A percentile compares a stretch with the other conserved stretches of the same genome.
Conservation (phyloP, 192 early-diverging fungal species). For the Coemansia sp. region DNA sequence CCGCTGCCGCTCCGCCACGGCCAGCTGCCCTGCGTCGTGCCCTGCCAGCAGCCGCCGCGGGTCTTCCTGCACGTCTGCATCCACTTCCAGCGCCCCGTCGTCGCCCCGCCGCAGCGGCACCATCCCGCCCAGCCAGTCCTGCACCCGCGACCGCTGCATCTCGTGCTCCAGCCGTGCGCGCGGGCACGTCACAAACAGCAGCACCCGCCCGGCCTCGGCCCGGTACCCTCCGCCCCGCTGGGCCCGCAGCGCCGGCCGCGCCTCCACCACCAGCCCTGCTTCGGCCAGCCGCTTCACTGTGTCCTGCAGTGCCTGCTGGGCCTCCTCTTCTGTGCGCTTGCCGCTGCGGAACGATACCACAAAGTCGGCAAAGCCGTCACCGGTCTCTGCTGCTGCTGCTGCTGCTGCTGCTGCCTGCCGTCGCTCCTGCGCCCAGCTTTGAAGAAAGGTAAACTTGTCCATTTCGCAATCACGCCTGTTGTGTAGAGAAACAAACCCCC, state of each 20-base stretch:
- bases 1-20: conserved; percentile 35
- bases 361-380: conserved; percentile 36
- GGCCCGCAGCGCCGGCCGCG: conserved; percentile 54
- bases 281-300: conserved; percentile 56
- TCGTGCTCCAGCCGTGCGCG: conserved; percentile 54
- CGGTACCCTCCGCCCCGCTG: conserved; percentile 2
- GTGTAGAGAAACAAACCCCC: too few relatives aligned
- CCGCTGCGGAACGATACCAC: conserved; percentile 33
- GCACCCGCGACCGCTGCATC: conserved; percentile 52
- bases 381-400: background rate
- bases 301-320: conserved; percentile 52
- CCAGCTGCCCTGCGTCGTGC: conserved; percentile 11
- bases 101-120: conserved; percentile 32
- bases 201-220: conserved; percentile 42
- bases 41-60: conserved; percentile 28
- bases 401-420: conserved; percentile 2
- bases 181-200: conserved; percentile 69
- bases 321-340: conserved; percentile 3
- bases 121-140: conserved; percentile 74
- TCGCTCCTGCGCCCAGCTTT: conserved; percentile 34
- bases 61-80: conserved; percentile 33
- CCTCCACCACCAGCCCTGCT: conserved; percentile 64
- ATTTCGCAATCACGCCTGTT: too few relatives aligned
- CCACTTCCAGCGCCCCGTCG: conserved; percentile 29
- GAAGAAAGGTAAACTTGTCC: conserved; percentile 12